Evolutionary conservation across 106 monocot genomes (phyloP), one percentile per base, ranked within the genome.

Genomic region (Allium fistulosum): DNA sequence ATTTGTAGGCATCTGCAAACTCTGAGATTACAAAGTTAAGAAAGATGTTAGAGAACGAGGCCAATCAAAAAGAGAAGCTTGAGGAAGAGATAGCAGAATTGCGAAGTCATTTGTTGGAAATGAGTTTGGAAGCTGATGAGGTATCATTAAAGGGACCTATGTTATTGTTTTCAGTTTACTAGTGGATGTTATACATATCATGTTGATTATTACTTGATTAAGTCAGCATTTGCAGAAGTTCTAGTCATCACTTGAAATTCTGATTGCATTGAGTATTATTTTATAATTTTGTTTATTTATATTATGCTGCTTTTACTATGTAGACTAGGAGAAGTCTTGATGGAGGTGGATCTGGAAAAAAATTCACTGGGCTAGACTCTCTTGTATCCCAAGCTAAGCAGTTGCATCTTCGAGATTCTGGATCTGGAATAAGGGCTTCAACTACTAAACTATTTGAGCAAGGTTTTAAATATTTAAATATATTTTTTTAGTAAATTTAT

Each of bases 111-210:
- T 76, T 99, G 59, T 72, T 99, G 61, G 89, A 90, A 22, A 73
- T 93, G 68, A 93, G 90, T 71, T 72, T 90, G 67, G 92, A 99
- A 82, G 90, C 99, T 67, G 99, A 99, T 72, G 89, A 99, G 92
- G 99, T 99, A 79, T 14, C 26, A 50, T 37, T 16, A 46, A 22
- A 9, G 45, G 11, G 6, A n/a, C 28, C n/a, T 67, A 2, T 45
- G 57, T 9, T 17, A 51, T 66, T 16, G 26, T 12, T 52, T 49
- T 48, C 28, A 53, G 11, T 26, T 26, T 16, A 9, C 46, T 48
- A 17, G 46, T 65, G n/a, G 10, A 65, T 48, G 16, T 49, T 16
- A 49, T 37, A 5, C 37, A 37, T 37, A 4, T 37, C 5, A 37
- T 37, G 37, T 37, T 37, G 37, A 37, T 37, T 37, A 37, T 2